These are phyloP conservation scores for Coemansia erecta DNA, from an alignment of 192 early-diverging fungal genomes.

Conservation along the genomic window DNA sequence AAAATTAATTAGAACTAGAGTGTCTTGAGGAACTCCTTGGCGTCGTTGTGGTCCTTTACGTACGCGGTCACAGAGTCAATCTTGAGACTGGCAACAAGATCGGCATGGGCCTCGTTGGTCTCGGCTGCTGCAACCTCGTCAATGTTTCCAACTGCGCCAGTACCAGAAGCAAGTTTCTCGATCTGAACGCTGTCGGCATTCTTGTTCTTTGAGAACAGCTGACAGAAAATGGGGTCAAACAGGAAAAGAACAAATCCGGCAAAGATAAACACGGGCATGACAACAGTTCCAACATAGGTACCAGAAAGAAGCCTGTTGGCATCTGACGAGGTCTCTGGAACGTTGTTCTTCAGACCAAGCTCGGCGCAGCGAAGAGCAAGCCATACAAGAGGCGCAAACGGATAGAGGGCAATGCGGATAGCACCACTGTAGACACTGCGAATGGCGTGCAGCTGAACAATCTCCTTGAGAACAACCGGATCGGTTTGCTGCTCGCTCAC, in stretches of 20 bases:
- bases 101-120: not conserved
- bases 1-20: not conserved
- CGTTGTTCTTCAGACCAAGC: not conserved
- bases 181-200: not conserved
- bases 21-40: not conserved
- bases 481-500: not conserved
- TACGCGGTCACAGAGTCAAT: not conserved
- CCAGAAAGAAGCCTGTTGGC: not conserved
- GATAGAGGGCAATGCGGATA: constrained; percentile 4
- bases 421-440: constrained; percentile 3
- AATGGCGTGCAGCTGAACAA: not conserved
- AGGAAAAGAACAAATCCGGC: not conserved
- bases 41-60: constrained; percentile 3
- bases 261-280: constrained; percentile 1
- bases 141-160: not conserved
- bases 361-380: constrained; percentile 1
- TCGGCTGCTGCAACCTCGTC: not conserved
- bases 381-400: constrained; percentile 3
- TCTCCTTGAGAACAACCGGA: not conserved
- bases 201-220: constrained; percentile 4
- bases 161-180: not conserved
- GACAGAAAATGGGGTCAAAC: constrained; percentile 5
- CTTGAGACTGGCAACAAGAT: constrained; percentile 1
- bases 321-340: not conserved
- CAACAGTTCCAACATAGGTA: not conserved